A percentile compares a stretch with the other conserved stretches of the same genome.
phyloP scores from a whole-genome alignment of 148 eudicot genomes.

The Vaccinium macrocarpon region DNA sequence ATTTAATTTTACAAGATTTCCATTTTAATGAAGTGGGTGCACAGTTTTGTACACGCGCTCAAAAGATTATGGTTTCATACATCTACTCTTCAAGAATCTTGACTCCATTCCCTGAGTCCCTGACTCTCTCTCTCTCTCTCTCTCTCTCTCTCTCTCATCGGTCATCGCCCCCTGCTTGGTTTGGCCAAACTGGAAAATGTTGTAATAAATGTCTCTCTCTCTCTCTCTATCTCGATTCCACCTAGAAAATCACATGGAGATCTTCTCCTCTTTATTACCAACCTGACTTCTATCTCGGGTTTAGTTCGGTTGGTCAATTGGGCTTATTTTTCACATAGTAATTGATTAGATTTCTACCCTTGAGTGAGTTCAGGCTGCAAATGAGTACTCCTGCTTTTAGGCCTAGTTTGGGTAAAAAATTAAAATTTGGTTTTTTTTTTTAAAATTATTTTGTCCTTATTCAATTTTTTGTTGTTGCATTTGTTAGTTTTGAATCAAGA shows the following conservation, averaged over 20 bases:
- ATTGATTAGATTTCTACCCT: no score
- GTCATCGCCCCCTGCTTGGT: not conserved
- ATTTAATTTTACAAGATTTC: no score
- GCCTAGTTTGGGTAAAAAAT: no score
- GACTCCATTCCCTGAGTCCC: not conserved
- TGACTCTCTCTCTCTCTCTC: not conserved
- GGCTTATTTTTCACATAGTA: no score
- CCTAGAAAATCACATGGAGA: not conserved
- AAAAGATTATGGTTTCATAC: not conserved
- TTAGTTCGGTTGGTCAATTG: no score
- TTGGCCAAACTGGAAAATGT: slow-evolving; percentile 7
- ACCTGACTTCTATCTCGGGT: no score
- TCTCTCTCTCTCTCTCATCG: not conserved
- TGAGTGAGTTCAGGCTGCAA: no score
- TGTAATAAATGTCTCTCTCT: not conserved
- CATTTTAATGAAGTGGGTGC: not conserved
- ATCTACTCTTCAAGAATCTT: not conserved
- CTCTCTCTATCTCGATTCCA: not conserved
- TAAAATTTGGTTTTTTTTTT: no score
- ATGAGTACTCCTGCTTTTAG: no score
- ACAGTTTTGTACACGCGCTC: not conserved
- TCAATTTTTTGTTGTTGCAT: no score
- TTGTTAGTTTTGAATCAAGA: no score
- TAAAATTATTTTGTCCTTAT: no score
- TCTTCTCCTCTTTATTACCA: not conserved